Conservation (phyloP, 768 basidiomycete species). For the Psilocybe cyanescens region DNA sequence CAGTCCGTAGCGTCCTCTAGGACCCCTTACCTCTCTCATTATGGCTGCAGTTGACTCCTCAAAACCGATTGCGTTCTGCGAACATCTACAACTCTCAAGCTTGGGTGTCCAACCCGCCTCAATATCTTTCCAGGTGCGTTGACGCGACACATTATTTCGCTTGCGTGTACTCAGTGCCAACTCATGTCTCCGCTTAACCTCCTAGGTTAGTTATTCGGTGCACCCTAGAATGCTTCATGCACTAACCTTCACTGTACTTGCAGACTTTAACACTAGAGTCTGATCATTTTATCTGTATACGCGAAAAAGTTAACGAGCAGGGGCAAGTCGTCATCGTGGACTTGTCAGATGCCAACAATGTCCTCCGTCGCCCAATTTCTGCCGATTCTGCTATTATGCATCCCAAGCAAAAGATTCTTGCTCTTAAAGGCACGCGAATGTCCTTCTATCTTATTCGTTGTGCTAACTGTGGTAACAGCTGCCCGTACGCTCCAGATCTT, state of each 20-base stretch:
- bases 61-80: constrained; percentile 88
- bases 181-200: constrained; percentile 17
- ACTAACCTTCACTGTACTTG: constrained; percentile 5
- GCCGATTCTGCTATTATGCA: constrained; percentile 99
- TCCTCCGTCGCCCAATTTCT: constrained; percentile 91
- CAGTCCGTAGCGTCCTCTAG: constrained; percentile 25
- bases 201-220: constrained; percentile 33
- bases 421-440: constrained; percentile 77
- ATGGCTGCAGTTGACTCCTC: constrained; percentile 53
- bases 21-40: constrained; percentile 25
- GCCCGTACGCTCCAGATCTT: constrained; percentile 95
- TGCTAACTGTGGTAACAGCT: constrained; percentile 52
- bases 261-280: constrained; percentile 95
- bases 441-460: neutral
- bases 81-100: constrained; percentile 93
- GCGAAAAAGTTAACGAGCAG: constrained; percentile 93
- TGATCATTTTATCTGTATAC: constrained; percentile 97
- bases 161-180: constrained; percentile 34
- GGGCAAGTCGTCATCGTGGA: constrained; percentile 99
- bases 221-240: neutral
- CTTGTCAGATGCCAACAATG: constrained; percentile 96
- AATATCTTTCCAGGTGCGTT: constrained; percentile 91
- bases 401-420: constrained; percentile 94
- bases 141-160: constrained; percentile 36
- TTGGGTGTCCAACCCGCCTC: constrained; percentile 95